Evolutionary conservation across 164 flowering plant genomes (phyloP).

Genomic region (Liquidambar formosana): DNA sequence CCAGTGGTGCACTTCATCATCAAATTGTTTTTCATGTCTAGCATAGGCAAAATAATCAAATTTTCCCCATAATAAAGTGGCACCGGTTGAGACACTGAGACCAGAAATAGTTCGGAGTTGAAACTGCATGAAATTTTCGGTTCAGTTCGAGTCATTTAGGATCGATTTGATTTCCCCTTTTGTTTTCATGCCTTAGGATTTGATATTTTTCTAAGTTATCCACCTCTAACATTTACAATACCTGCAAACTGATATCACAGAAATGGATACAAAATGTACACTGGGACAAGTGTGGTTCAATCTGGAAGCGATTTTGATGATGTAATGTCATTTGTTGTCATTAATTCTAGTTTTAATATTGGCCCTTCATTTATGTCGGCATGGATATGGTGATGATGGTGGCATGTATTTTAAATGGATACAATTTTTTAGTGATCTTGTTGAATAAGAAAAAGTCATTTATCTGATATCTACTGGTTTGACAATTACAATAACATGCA

Average conservation of each 20-base stretch:
- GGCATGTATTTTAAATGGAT: too few species aligned
- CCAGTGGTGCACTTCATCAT: constrained; percentile 1
- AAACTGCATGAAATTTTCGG: constrained; percentile 3
- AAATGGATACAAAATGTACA: not conserved
- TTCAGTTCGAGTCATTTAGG: not conserved
- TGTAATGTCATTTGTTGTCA: not conserved
- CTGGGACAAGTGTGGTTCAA: not conserved
- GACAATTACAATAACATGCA: too few species aligned
- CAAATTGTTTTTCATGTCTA: not conserved
- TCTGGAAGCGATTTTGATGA: not conserved
- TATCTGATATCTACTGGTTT: too few species aligned
- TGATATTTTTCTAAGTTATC: not conserved
- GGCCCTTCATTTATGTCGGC: not conserved
- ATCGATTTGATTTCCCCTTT: not conserved
- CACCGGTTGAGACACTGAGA: constrained; percentile 11
- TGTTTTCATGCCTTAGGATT: not conserved
- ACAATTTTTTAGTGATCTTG: too few species aligned
- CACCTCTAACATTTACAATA: constrained; percentile 1
- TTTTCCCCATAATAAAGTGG: not conserved
- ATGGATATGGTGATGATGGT: not conserved
- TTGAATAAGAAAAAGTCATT: too few species aligned
- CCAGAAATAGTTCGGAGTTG: constrained; percentile 7
- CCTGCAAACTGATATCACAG: not conserved
- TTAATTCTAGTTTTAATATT: not conserved
- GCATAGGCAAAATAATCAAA: constrained; percentile 15